Percentiles rank a stretch among this genome's conserved stretches.
Evolutionary conservation across 2,329 filamentous ascomycete species (phyloP).

Genomic region (Stachybotrys echinatus): DNA sequence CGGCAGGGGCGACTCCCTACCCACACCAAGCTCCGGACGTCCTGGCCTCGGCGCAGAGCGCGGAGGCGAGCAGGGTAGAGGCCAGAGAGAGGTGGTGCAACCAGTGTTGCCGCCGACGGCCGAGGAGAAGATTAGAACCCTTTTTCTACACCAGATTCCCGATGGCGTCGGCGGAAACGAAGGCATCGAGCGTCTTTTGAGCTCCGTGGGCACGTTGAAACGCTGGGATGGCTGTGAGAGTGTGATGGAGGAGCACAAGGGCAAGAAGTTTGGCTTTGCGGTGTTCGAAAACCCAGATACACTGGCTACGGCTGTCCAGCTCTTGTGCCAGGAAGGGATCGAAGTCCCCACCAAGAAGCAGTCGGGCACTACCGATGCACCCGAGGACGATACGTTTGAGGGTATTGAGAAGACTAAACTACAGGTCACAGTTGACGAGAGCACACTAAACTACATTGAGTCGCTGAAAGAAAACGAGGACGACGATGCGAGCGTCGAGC

Average conservation of each 20-base stretch:
- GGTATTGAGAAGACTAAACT: constrained; percentile 66
- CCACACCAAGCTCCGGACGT: constrained; percentile 30
- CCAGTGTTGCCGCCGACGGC: constrained; percentile 74
- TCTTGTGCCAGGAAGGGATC: constrained; percentile 76
- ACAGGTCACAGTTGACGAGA: constrained; percentile 73
- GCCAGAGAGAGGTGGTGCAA: constrained; percentile 63
- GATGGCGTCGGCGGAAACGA: constrained; percentile 72
- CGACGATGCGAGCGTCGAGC: constrained; percentile 59
- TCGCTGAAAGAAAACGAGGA: constrained; percentile 65
- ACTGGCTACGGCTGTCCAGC: constrained; percentile 76
- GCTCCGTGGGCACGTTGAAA: constrained; percentile 70
- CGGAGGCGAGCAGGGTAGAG: constrained; percentile 61
- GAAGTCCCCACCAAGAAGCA: constrained; percentile 79
- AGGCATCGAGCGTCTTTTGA: constrained; percentile 71
- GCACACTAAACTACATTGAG: constrained; percentile 79
- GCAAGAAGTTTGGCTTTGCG: constrained; percentile 87
- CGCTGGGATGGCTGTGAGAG: constrained; percentile 76
- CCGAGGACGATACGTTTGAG: constrained; percentile 40
- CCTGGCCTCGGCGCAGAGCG: constrained; percentile 57
- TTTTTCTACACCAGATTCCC: constrained; percentile 84
- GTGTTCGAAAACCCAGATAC: constrained; percentile 92
- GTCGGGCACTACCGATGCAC: constrained; percentile 38
- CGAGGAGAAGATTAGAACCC: constrained; percentile 87
- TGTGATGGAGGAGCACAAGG: constrained; percentile 62
- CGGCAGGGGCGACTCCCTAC: constrained; percentile 37